Conservation (phyloP, 305 asterid genomes). For the Fraxinus floribunda region DNA sequence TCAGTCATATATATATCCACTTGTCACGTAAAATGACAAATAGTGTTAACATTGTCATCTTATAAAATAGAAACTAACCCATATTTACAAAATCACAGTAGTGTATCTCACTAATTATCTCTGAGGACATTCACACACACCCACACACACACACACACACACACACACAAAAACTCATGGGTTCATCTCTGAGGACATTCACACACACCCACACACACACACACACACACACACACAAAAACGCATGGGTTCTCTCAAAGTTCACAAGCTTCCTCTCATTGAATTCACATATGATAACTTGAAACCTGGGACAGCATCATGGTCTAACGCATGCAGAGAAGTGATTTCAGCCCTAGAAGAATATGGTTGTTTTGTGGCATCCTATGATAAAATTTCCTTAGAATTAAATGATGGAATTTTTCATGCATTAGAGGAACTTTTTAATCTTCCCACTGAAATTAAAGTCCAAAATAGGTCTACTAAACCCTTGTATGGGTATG, state of each 20-base stretch:
- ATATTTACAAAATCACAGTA: background rate
- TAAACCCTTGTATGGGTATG: slow-evolving; percentile 67
- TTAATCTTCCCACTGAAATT: slow-evolving; percentile 53
- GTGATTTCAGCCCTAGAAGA: slow-evolving; percentile 55
- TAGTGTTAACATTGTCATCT: background rate
- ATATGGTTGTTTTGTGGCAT: slow-evolving; percentile 67
- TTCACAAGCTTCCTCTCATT: slow-evolving; percentile 51
- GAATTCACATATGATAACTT: slow-evolving; percentile 45
- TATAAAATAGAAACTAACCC: background rate
- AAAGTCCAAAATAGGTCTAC: slow-evolving; percentile 64
- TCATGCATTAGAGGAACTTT: slow-evolving; percentile 41
- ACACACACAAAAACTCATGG: slow-evolving; percentile 44
- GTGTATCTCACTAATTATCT: background rate
- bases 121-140: background rate
- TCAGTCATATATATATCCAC: background rate
- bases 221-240: slow-evolving; percentile 1
- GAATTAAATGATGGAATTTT: slow-evolving; percentile 44
- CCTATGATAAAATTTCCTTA: slow-evolving; percentile 42
- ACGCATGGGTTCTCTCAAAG: slow-evolving; percentile 47
- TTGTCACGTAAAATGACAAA: background rate
- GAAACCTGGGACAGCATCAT: slow-evolving; percentile 44
- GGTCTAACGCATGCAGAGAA: slow-evolving; percentile 40
- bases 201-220: background rate
- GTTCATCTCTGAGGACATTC: slow-evolving; percentile 22
- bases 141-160: too few species aligned